These are phyloP conservation scores for Hanseniaspora meyeri DNA, from an alignment of 805 yeast genomes.

Conservation along the genomic window DNA sequence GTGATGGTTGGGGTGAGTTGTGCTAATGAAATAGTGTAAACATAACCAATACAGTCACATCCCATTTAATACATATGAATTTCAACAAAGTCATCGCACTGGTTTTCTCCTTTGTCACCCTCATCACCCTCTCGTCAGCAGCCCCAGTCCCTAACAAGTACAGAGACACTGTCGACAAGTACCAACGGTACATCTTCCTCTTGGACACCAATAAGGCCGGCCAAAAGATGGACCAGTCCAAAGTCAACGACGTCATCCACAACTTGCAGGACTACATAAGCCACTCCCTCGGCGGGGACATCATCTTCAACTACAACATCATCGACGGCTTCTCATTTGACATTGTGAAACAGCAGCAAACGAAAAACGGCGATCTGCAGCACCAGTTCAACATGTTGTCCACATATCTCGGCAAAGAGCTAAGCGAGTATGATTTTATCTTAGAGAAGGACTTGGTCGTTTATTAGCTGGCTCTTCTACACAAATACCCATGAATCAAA, in stretches of 20 bases:
- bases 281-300: not conserved
- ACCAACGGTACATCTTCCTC: not conserved
- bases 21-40: too few species aligned
- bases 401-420: not conserved
- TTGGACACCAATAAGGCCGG: not conserved
- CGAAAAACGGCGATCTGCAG: not conserved
- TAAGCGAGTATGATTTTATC: not conserved
- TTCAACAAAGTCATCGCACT: not conserved
- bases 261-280: not conserved
- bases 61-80: too few species aligned
- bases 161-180: not conserved
- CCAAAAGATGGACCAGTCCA: not conserved
- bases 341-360: not conserved
- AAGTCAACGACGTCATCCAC: not conserved
- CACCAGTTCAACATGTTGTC: not conserved
- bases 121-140: not conserved
- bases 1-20: too few species aligned
- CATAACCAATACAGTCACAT: too few species aligned
- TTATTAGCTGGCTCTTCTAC: not conserved
- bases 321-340: slow-evolving; percentile 9
- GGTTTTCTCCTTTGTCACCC: not conserved
- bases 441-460: not conserved
- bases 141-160: not conserved
- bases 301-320: not conserved
- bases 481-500: not conserved